phyloP scores from a whole-genome alignment of 257 asterid genomes.

The Avicennia marina region DNA sequence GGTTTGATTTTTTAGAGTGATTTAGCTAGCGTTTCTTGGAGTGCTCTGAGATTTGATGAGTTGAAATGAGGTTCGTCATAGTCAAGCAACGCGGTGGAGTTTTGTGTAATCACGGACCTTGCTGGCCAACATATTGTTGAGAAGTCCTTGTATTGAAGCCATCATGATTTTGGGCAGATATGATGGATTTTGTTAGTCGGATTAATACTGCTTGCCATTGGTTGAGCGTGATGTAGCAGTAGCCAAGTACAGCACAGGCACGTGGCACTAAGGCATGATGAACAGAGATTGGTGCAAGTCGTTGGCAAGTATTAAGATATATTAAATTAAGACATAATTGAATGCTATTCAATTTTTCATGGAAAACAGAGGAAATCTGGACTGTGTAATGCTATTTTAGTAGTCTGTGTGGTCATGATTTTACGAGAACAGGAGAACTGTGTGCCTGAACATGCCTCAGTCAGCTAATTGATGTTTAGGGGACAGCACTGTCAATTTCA shows the following conservation, averaged over 20 bases:
- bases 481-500: no score
- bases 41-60: constrained; percentile 18
- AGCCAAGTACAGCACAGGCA: constrained; percentile 12
- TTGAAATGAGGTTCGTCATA: constrained; percentile 10
- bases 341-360: neutral
- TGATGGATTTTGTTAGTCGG: constrained; percentile 9
- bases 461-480: no score
- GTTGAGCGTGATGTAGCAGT: constrained; percentile 24
- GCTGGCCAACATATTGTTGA: no score
- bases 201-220: constrained; percentile 6
- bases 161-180: neutral
- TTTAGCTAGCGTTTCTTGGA: constrained; percentile 11
- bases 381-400: neutral
- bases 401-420: neutral
- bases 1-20: constrained; percentile 17
- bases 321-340: neutral
- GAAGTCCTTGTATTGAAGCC: no score
- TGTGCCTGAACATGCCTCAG: constrained; percentile 1
- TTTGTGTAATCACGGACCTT: constrained; percentile 7
- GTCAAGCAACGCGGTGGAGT: neutral
- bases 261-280: constrained; percentile 7
- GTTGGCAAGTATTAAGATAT: neutral
- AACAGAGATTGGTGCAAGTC: neutral
- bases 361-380: constrained; percentile 5
- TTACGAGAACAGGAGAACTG: neutral